Base-by-base conservation (phyloP, 768 basidiomycete genomes). In the Tylopilus felleus region DNA sequence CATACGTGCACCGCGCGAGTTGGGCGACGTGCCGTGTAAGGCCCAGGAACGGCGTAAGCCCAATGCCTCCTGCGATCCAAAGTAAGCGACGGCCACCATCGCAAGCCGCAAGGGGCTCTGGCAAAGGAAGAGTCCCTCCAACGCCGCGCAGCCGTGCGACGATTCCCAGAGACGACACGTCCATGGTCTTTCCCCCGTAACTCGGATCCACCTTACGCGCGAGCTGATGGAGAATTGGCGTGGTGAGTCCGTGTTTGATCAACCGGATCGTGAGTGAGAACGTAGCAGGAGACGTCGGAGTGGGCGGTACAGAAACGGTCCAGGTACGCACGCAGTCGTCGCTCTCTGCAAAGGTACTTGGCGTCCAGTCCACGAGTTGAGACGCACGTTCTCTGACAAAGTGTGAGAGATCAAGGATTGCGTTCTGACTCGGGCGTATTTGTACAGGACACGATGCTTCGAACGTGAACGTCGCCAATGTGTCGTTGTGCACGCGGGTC, bases 11-110 rank as follows among this genome's bases (percentile, higher is more conserved):
- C 40, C 53, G 50, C 23, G 57, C 49, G 17, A 65, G 59, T 13
- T 52, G 46, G 17, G 58, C 50, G 14, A 64, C 56, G 9, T 65
- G 38, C 17, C 52, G 51, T 1, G 83, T 71, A 78, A 85, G 77
- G 25, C 76, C 75, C n/a, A 86, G 61, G 65, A 82, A 86, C 0
- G 83, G 84, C 17, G 85, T 86, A 19, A 86, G 44, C 4, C 85
- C 84, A 38, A 86, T 85, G 1, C 84, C 84, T 22, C 82, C 84
- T 1, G 82, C 83, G n/a, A 82, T 67, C 82, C 81, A 85, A 25
- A 84, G 65, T 27, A 82, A 60, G 29, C 71, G 71, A 40, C 52
- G 65, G 16, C 53, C 62, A 10, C 56, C 58, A 9, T 65, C 65
- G n/a, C 64, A 66, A 22, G 56, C 65, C 7, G 65, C 59, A 19